Percentiles rank a stretch among this genome's conserved stretches.
Conservation (phyloP, 2,329 filamentous ascomycete species). For the Scytalidium sp. region DNA sequence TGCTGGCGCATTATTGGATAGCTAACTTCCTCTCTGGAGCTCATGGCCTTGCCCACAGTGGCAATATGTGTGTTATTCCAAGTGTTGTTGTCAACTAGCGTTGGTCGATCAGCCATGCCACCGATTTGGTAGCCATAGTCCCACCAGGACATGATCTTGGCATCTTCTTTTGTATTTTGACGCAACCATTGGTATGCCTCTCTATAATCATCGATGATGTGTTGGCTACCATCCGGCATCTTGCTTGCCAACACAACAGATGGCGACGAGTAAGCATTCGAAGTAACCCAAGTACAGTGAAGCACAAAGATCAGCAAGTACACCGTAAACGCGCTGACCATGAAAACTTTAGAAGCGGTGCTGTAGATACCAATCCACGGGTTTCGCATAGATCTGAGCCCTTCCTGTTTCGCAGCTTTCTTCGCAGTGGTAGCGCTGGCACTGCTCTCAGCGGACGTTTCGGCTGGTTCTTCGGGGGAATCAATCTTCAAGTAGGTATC, state of each 20-base stretch:
- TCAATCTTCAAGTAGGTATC: constrained; percentile 76
- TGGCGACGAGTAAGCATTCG: constrained; percentile 96
- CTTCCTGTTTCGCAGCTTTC: constrained; percentile 48
- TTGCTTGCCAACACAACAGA: constrained; percentile 93
- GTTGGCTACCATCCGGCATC: constrained; percentile 90
- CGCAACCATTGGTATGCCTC: constrained; percentile 99
- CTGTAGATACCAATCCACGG: constrained; percentile 84
- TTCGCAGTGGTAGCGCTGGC: constrained; percentile 42
- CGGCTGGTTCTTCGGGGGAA: constrained; percentile 54
- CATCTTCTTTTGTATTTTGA: constrained; percentile 91
- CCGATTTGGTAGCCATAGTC: constrained; percentile 99
- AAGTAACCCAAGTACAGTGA: constrained; percentile 99
- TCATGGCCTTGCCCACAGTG: constrained; percentile 98
- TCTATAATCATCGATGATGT: constrained; percentile 98
- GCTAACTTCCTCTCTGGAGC: constrained; percentile 93
- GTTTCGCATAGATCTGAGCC: constrained; percentile 67
- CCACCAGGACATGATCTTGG: constrained; percentile 99
- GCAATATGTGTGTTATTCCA: constrained; percentile 99
- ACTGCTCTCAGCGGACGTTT: constrained; percentile 33
- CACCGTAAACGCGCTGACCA: constrained; percentile 67
- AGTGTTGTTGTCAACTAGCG: constrained; percentile 98
- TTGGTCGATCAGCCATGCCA: constrained; percentile 97
- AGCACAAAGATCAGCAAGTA: constrained; percentile 93
- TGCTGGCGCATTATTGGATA: constrained; percentile 98
- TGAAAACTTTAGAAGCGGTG: constrained; percentile 72